Percentiles rank a stretch among this genome's conserved stretches.
These are phyloP conservation scores for Protea cynaroides DNA, from an alignment of 164 flowering plant species.

Conservation along the genomic window DNA sequence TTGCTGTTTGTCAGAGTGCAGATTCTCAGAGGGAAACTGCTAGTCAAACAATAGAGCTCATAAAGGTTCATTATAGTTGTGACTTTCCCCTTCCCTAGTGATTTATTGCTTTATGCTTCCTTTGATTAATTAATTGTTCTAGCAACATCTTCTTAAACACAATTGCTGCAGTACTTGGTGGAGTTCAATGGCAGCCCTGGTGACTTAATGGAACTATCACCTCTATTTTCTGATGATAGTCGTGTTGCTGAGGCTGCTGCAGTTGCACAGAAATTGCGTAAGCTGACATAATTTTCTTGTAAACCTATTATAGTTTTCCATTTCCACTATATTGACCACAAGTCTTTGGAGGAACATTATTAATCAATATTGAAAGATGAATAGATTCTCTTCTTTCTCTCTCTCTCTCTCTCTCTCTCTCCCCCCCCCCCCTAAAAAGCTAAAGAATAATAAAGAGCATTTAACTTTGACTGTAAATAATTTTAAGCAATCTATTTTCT, in stretches of 20 bases:
- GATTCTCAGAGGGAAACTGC: slow-evolving; percentile 98
- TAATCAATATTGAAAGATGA: not conserved
- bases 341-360: too few species aligned
- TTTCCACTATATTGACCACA: too few species aligned
- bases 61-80: slow-evolving; percentile 45
- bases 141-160: slow-evolving; percentile 11
- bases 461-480: too few species aligned
- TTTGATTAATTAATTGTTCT: not conserved
- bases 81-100: not conserved
- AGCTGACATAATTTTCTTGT: slow-evolving; percentile 16
- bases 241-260: slow-evolving; percentile 99
- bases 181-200: slow-evolving; percentile 98
- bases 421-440: too few species aligned
- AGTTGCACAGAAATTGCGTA: slow-evolving; percentile 96
- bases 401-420: too few species aligned
- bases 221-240: slow-evolving; percentile 96
- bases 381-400: too few species aligned
- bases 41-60: slow-evolving; percentile 94
- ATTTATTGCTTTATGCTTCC: not conserved
- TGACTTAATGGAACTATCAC: slow-evolving; percentile 94
- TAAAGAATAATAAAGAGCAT: too few species aligned
- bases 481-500: too few species aligned
- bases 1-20: slow-evolving; percentile 74
- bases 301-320: not conserved
- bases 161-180: slow-evolving; percentile 77